Conservation (phyloP, 2,329 filamentous ascomycete species). For the Clonostachys rosea region DNA sequence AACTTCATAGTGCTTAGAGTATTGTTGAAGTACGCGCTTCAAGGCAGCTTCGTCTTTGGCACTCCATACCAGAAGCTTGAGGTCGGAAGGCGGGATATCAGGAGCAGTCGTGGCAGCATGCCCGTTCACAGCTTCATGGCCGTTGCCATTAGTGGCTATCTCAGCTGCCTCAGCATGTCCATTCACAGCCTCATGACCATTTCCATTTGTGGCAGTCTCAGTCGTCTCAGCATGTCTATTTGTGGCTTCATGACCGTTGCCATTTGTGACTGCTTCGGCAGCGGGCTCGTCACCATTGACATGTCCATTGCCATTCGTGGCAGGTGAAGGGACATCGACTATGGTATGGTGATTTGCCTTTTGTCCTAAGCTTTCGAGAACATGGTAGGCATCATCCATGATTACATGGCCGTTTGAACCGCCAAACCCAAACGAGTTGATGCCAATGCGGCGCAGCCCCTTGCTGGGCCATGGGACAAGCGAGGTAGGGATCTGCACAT, state of each 20-base stretch:
- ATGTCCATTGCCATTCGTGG: constrained; percentile 33
- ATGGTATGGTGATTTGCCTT: neutral
- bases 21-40: neutral
- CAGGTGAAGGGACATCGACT: constrained; percentile 7
- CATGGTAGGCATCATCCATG: constrained; percentile 9
- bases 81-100: neutral
- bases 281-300: constrained; percentile 15
- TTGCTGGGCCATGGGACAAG: constrained; percentile 30
- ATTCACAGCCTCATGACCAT: neutral
- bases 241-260: neutral
- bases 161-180: neutral
- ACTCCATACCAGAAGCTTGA: constrained; percentile 1
- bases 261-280: constrained; percentile 1
- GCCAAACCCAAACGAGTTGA: constrained; percentile 28
- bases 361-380: constrained; percentile 1
- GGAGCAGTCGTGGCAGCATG: neutral
- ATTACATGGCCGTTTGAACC: constrained; percentile 24
- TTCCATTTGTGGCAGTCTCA: constrained; percentile 6
- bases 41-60: neutral
- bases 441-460: constrained; percentile 15
- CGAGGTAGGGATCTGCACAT: too few species aligned
- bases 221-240: constrained; percentile 4
- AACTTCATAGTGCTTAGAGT: neutral
- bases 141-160: neutral
- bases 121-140: neutral